These are phyloP conservation scores for Phytophthora agathidicida DNA, from an alignment of 352 stramenopile species.

Conservation along the genomic window DNA sequence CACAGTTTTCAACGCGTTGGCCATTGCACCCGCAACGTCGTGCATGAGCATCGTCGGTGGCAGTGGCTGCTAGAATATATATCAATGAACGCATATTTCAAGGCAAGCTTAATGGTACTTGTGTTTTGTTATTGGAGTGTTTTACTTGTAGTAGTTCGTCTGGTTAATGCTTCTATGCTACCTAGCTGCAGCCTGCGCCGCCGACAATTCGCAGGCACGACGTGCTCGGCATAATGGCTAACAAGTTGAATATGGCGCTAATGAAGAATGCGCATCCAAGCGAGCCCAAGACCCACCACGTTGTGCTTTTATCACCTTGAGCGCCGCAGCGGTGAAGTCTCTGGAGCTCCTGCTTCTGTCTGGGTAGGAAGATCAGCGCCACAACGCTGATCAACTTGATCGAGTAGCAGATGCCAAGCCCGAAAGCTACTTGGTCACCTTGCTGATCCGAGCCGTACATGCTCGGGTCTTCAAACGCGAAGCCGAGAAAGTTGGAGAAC, in stretches of 20 bases:
- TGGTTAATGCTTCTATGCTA: neutral
- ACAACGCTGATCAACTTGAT: constrained; percentile 47
- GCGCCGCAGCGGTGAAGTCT: constrained; percentile 32
- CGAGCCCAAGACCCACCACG: constrained; percentile 44
- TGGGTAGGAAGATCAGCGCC: constrained; percentile 46
- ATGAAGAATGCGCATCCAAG: constrained; percentile 39
- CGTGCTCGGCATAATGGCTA: constrained; percentile 37
- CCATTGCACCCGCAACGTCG: constrained; percentile 36
- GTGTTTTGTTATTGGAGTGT: neutral
- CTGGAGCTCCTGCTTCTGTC: constrained; percentile 56
- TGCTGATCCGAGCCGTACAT: constrained; percentile 23
- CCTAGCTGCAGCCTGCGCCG: constrained; percentile 34
- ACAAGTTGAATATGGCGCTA: constrained; percentile 43
- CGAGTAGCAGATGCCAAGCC: constrained; percentile 46
- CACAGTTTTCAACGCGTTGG: constrained; percentile 44
- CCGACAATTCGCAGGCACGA: constrained; percentile 44
- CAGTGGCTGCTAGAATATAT: constrained; percentile 36
- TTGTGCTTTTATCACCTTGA: constrained; percentile 28
- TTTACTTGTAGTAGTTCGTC: neutral
- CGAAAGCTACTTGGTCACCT: constrained; percentile 35
- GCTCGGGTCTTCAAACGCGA: constrained; percentile 42
- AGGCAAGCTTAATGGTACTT: neutral
- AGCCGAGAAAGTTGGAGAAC: constrained; percentile 48
- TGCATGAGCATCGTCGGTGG: constrained; percentile 44
- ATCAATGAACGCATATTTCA: constrained; percentile 20